These are phyloP conservation scores for Ganoderma multipileum DNA, from an alignment of 1,284 basidiomycete genomes.

Conservation along the genomic window DNA sequence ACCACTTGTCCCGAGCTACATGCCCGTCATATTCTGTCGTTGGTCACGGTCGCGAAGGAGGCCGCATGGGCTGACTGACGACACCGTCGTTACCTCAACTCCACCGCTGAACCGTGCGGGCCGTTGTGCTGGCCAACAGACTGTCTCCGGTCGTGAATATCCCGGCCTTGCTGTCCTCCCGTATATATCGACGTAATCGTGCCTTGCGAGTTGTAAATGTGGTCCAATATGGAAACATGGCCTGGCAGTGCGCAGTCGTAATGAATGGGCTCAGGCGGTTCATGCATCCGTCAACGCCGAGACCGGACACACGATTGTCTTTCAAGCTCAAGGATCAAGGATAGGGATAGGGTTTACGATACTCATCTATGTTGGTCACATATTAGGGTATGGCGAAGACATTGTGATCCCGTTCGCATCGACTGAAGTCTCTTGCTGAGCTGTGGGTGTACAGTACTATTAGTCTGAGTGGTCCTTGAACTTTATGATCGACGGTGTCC, in stretches of 20 bases:
- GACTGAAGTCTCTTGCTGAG: not conserved
- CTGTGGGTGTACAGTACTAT: not conserved
- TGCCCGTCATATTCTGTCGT: conserved; percentile 15
- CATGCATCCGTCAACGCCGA: not conserved
- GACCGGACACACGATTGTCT: not conserved
- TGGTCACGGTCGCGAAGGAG: conserved; percentile 2
- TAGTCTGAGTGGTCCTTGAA: no score
- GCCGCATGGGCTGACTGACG: conserved; percentile 11
- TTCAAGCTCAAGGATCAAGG: not conserved
- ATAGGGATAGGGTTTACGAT: not conserved
- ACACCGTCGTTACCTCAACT: not conserved
- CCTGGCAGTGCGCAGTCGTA: not conserved
- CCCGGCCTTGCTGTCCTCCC: not conserved
- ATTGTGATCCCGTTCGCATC: no score
- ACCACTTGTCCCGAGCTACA: conserved; percentile 14
- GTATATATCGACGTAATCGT: not conserved
- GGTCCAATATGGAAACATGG: not conserved
- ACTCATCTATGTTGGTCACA: not conserved
- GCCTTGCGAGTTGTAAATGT: no score
- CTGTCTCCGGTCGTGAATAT: not conserved
- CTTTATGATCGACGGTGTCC: no score
- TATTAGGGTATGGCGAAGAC: not conserved
- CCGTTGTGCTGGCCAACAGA: not conserved
- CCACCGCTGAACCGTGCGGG: not conserved
- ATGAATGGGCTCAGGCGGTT: not conserved